phyloP scores from a whole-genome alignment of 2,329 filamentous ascomycete genomes.

The Colletotrichum orchidophilum region DNA sequence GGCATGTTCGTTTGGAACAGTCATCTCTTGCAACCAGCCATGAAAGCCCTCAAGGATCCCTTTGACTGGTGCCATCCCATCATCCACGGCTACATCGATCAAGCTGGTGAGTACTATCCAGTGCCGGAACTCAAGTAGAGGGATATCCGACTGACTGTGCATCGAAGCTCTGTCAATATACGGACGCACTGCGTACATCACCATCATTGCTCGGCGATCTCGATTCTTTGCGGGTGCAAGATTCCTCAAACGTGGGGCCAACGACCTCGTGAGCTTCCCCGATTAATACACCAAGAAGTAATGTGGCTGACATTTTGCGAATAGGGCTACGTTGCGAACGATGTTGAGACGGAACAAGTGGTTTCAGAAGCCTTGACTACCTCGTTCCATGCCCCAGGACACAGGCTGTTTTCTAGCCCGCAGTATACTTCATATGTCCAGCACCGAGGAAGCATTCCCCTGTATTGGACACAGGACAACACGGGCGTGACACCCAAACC shows the following conservation, averaged over 20 bases:
- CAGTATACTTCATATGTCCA: constrained; percentile 97
- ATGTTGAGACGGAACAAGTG: constrained; percentile 98
- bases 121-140: background rate
- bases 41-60: constrained; percentile 75
- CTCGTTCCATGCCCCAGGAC: constrained; percentile 92
- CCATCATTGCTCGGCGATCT: constrained; percentile 91
- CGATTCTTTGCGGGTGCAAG: constrained; percentile 93
- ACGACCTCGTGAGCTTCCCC: constrained; percentile 70
- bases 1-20: constrained; percentile 99
- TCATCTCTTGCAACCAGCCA: constrained; percentile 83
- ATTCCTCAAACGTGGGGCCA: constrained; percentile 93
- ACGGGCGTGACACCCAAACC: constrained; percentile 96
- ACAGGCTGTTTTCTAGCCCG: constrained; percentile 84
- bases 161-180: constrained; percentile 80
- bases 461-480: constrained; percentile 97
- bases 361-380: constrained; percentile 94
- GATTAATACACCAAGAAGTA: background rate
- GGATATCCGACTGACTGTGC: background rate
- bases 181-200: constrained; percentile 88
- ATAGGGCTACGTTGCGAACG: constrained; percentile 91
- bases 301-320: background rate
- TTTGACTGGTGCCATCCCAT: constrained; percentile 97
- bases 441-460: constrained; percentile 93
- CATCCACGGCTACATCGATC: constrained; percentile 95
- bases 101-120: constrained; percentile 64